Evolutionary conservation across 148 eudicot genomes (phyloP).

Genomic region (Salicornia ramosissima): DNA sequence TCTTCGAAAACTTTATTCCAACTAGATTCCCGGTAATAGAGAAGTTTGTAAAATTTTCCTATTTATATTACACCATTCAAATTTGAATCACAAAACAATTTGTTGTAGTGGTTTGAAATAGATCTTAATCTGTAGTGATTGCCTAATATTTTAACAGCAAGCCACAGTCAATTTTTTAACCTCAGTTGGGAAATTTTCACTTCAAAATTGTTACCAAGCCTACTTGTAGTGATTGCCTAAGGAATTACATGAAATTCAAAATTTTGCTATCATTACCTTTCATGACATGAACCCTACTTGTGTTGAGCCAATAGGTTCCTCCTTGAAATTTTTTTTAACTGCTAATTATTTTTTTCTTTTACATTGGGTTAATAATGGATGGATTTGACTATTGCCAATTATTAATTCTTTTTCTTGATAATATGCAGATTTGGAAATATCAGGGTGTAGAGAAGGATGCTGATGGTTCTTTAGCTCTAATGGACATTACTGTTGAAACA

Average conservation of each 20-base stretch:
- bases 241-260: neutral
- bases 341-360: neutral
- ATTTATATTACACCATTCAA: neutral
- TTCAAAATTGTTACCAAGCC: neutral
- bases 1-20: neutral
- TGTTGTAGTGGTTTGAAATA: neutral
- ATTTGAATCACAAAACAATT: neutral
- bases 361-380: neutral
- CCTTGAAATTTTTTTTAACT: neutral
- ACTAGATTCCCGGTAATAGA: neutral
- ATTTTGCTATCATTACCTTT: no score
- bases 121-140: neutral
- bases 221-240: neutral
- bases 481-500: conserved; percentile 35
- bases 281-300: neutral
- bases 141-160: neutral
- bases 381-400: neutral
- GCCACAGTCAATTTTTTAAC: neutral
- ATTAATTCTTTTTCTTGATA: conserved; percentile 12
- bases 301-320: neutral
- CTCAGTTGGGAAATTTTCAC: neutral
- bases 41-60: neutral
- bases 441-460: conserved; percentile 38
- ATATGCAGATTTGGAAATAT: conserved; percentile 66
- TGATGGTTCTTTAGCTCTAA: conserved; percentile 45